Evolutionary conservation across 768 basidiomycete species (phyloP).

Genomic region (Lentinula boryana): DNA sequence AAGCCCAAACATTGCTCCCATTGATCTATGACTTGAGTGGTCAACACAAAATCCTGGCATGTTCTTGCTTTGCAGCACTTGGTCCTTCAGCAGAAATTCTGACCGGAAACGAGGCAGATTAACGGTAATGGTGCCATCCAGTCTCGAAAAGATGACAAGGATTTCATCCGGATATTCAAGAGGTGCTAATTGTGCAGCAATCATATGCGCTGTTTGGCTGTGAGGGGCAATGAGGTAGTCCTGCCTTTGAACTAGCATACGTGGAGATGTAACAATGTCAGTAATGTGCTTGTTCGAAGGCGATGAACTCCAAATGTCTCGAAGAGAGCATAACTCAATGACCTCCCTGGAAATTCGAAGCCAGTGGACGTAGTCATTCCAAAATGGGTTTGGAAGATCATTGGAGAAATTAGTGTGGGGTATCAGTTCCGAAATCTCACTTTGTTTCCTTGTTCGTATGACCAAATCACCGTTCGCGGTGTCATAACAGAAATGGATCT

Average conservation of each 20-base stretch:
- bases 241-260: neutral
- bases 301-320: conserved; percentile 15
- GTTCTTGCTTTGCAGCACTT: conserved; percentile 9
- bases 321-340: conserved; percentile 22
- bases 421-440: conserved; percentile 25
- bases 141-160: conserved; percentile 9
- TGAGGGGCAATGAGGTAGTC: conserved; percentile 19
- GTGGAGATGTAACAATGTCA: neutral
- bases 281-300: conserved; percentile 22
- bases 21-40: conserved; percentile 15
- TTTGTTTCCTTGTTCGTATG: conserved; percentile 13
- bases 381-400: conserved; percentile 19
- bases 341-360: conserved; percentile 15
- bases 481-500: conserved; percentile 25
- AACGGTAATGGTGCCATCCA: neutral
- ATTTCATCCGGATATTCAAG: conserved; percentile 19
- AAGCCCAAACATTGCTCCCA: conserved; percentile 28
- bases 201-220: conserved; percentile 20
- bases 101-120: conserved; percentile 25
- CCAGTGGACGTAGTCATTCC: conserved; percentile 23
- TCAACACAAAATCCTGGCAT: conserved; percentile 17
- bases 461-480: conserved; percentile 15
- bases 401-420: conserved; percentile 18
- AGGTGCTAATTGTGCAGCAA: conserved; percentile 16
- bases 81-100: conserved; percentile 22